Base-by-base conservation (phyloP, 441 rosid species). In the Rhodomyrtus psidioides region DNA sequence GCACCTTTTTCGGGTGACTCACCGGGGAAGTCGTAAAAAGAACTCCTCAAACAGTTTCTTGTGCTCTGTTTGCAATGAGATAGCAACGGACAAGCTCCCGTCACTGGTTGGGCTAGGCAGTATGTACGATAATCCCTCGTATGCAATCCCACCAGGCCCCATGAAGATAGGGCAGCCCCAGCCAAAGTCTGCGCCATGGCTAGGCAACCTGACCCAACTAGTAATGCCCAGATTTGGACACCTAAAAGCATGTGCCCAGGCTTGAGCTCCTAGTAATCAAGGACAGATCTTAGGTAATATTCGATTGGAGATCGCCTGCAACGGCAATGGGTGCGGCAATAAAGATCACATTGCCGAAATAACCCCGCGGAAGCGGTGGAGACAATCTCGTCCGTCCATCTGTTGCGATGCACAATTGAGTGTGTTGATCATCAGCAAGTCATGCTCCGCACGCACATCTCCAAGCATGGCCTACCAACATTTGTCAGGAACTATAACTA, bases 291-390 rank as follows among this genome's bases (percentile, higher is more conserved):
- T 83, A 89, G 60, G 83, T 91, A 89, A 27, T 89, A 81, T 91
- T 88, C 65, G 82, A 84, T 17, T 10, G 74, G 6, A 91, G 60
- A 19, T 84, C 91, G 26, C 88, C 82, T 3, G 88, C n/a, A 9
- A 39, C n/a, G 3, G 89, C 88, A 74, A 85, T 54, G 0, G 88
- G 86, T 1, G 90, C 85, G 28, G 90, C 85, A 1, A 24, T 81
- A 39, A 90, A 91, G 24, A 89, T 83, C 27, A 88, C 91, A 82
- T 91, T 93, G 15, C 94, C 93, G 46, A 92, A 86, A 85, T 90
- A 93, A 51, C 87, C 83, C 34, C 0, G 83, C 3, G 55, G 83
- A 53, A 81, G 83, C 24, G 55, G 54, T 27, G 83, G 83, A 14
- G 54, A 27, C 83, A 81, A 81, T 53, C 83, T 46, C 54, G 9